A percentile compares a stretch with the other conserved stretches of the same genome.
Evolutionary conservation across 2,329 filamentous ascomycete species (phyloP).

Genomic region (Ceratocystis huliohia): DNA sequence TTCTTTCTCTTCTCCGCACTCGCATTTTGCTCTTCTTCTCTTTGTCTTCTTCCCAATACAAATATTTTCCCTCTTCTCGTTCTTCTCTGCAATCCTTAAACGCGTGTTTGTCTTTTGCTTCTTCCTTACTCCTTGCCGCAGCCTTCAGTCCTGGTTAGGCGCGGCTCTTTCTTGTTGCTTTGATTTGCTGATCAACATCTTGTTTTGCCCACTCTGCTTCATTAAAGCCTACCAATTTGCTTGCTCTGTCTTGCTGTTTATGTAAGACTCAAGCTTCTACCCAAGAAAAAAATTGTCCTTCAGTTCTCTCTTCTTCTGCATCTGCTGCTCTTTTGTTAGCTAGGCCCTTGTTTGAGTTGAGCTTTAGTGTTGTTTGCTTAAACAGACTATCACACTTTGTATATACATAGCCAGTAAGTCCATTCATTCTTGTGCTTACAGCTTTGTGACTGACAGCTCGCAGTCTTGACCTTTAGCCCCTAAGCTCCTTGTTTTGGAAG

Average conservation of each 20-base stretch:
- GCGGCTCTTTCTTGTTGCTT: neutral
- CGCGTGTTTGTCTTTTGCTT: neutral
- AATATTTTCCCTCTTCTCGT: neutral
- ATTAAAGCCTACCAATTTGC: neutral
- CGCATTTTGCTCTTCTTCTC: neutral
- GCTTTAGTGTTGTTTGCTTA: neutral
- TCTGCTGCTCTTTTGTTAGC: neutral
- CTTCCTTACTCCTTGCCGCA: neutral
- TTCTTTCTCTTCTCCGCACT: neutral
- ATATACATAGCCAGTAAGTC: conserved; percentile 2
- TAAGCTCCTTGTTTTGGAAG: neutral
- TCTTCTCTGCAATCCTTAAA: neutral
- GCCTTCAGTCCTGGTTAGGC: neutral
- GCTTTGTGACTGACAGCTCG: neutral
- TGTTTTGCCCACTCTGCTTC: neutral
- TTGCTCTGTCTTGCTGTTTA: neutral
- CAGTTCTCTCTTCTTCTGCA: neutral
- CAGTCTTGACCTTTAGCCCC: neutral
- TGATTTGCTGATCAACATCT: conserved; percentile 1
- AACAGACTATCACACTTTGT: neutral
- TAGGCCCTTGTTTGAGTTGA: neutral
- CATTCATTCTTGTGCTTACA: neutral
- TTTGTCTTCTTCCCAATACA: neutral
- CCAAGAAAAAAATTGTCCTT: neutral
- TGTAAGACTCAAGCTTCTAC: neutral